Evolutionary conservation across 495 filamentous ascomycete species (phyloP), one percentile per base, ranked within the genome.

Genomic region (Astrocystis sublimbata): DNA sequence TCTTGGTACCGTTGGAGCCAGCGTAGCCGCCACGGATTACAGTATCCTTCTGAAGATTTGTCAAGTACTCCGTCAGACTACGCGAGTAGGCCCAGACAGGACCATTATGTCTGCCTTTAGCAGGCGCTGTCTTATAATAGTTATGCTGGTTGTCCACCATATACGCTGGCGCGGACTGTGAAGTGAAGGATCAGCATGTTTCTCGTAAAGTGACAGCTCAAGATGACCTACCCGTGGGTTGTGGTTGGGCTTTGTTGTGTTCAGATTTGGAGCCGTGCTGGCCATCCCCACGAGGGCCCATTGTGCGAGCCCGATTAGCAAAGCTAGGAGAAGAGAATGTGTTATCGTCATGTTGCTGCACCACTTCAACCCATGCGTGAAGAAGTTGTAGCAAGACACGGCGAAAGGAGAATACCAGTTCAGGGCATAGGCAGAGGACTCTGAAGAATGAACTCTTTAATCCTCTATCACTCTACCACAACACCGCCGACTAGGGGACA

Each of bases 81-180:
- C 49, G 31, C 4, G 49, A 62, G 58, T 65, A 62, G 7, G 38
- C 12, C 63, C 63, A 62, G 21, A 61, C 62, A 1, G 65, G 62
- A 15, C 65, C 65, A 35, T 56, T 65, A n/a, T 54, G 59, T 33
- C 19, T 61, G 13, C 63, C 65, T 30, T 65, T 67, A 43, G 64
- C 65, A 30, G 61, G 61, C 12, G 65, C 65, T 28, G 28, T 42
- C 4, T 56, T 15, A 36, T 56, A 67, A 50, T 61, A 65, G 41
- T 61, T 61, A 15, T 67, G 46, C 28, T 47, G 28, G 40, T 67
- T 67, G 15, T 67, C 65, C 19, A 64, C 58, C 55, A 67, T 67
- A 46, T 67, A 67, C 6, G 47, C 46, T 33, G n/a, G 55, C 12
- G 38, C 55, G 23, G 64, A 61, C 64, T 67, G 35, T 30, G 17